Conservation (phyloP, 345 rosid species). For the Mallotus nudiflorus region DNA sequence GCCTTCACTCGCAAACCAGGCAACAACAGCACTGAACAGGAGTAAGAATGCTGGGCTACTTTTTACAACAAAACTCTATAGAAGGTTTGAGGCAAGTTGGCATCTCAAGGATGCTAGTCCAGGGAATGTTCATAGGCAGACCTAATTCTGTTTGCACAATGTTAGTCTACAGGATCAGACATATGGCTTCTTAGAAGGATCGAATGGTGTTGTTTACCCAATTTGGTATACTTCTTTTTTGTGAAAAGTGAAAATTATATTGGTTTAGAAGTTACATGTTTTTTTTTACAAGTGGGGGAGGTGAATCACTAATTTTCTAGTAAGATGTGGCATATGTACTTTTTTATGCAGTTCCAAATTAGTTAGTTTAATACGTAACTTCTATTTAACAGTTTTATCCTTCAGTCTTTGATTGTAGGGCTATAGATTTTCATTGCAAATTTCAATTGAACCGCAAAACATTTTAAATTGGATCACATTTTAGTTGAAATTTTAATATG, state of each 20-base stretch:
- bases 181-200: not conserved
- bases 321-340: no score
- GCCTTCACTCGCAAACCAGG: not conserved
- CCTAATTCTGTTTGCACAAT: not conserved
- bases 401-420: no score
- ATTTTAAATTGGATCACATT: no score
- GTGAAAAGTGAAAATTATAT: not conserved
- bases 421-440: no score
- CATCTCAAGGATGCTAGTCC: not conserved
- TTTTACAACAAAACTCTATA: not conserved
- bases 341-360: no score
- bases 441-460: no score
- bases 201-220: not conserved
- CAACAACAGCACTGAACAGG: not conserved
- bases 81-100: not conserved
- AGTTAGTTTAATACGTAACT: no score
- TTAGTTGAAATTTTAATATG: no score
- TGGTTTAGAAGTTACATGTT: not conserved
- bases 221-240: not conserved
- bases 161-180: not conserved
- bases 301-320: no score
- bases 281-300: not conserved
- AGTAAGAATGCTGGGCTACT: not conserved
- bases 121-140: not conserved
- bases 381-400: no score